Evolutionary conservation across 176 grass and related monocot species (phyloP), one percentile per base, ranked within the genome.

Genomic region (Musa schizocarpa): DNA sequence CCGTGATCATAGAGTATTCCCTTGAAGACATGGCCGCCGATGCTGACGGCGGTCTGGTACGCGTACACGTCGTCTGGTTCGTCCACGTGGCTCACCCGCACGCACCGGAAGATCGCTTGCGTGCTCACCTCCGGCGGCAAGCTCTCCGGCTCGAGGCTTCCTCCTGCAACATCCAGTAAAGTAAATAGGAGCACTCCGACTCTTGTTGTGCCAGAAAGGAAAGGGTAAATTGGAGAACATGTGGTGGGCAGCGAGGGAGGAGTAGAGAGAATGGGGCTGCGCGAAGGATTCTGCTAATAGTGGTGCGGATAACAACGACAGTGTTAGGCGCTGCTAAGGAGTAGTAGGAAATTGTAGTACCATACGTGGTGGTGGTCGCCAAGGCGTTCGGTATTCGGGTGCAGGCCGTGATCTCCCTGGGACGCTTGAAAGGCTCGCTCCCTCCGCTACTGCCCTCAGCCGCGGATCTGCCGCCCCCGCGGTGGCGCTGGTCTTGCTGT

Each of bases 1-100:
- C 86, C 86, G 59, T 88, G 86, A 63, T 88, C 86, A 52, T 84
- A 84, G 19, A 88, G 86, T 25, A 88, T 81, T 27, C 86, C 86
- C 53, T 78, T 83, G 65, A 88, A 88, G 29, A 84, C 75, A 52
- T 88, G 86, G 12, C 86, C 86, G 68, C 82, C 78, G 59, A 88
- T 84, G 65, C 52, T 81, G 50, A 88, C 73, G 0, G 86, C 81
- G 22, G 86, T 77, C 43, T 88, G 86, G 74, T 88, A 88, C 11
- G 86, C 86, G 19, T 69, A 78, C 76, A 71, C 86, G 17, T 84
- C 81, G 23, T 84, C 81, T 52, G 50, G 61, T 7, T 88, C 78
- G 58, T 88, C 86, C 7, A 81, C 23, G 13, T 78, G 68, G 71
- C 86, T 84, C 11, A 88, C 81, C 9, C 86, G 73, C 22, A 88